Base-by-base conservation (phyloP, 169 alveolate genomes). In the Cryptosporidium bovis region DNA sequence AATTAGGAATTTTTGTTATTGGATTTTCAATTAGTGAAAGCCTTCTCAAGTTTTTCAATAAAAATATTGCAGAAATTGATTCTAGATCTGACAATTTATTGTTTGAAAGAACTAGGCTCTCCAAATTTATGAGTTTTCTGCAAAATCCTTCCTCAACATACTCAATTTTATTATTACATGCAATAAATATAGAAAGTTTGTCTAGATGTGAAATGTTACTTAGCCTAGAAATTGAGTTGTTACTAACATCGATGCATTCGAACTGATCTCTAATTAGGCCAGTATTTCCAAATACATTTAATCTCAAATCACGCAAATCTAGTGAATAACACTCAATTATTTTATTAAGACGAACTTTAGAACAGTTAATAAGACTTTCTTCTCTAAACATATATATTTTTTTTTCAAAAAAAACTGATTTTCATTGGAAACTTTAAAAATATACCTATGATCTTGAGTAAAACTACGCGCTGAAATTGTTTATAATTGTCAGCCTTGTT, bases 31-130 rank as follows among this genome's bases (percentile, higher is more conserved):
- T 65, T 50, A 93, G 83, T 34, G 92, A 91, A 31, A 93, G 65
- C 66, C 94, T 90, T 18, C 44, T 82, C 48, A 85, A 83, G 12
- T 83, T 64, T 15, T 84, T 77, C 3, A 91, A 46, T 46, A 55
- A 34, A 24, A 84, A 40, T 5, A 77, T 55, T 62, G 87, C 69
- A 20, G 64, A 91, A 55, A 93, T 93, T 40, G 82, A 90, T 16
- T 51, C 53, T 29, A 90, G 44, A 62, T 66, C 48, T 15, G 66
- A 64, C 64, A 96, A 95, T 60, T 92, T 93, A 91, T 96, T 96
- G 67, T 95, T 94, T 18, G 98, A 91, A 29, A 96, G 92, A 51
- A 96, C 91, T 58, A 96, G 87, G 6, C 97, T 93, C 16, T 92
- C 93, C 31, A 96, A 84, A 56, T 93, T 93, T 13, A 97, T 97